Percentiles rank a stretch among this genome's conserved stretches.
Evolutionary conservation across 2,329 filamentous ascomycete species (phyloP).

Genomic region (Cyphellophora europaea): DNA sequence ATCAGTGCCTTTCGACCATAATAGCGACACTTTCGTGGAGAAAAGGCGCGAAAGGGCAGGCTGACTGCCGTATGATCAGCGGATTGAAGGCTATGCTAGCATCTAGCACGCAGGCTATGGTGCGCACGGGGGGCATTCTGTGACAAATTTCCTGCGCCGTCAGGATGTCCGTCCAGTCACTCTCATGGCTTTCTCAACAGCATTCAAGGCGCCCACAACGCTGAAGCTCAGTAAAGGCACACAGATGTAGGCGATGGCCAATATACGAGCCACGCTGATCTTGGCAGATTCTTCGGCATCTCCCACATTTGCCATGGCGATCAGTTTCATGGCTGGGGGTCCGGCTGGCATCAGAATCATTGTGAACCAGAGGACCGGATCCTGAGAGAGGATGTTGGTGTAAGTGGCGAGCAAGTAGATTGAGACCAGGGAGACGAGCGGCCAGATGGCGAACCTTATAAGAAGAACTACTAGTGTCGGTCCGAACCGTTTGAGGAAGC

Average conservation of each 20-base stretch:
- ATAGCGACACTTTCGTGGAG: too few species aligned
- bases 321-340: slow-evolving; percentile 46
- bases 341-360: slow-evolving; percentile 53
- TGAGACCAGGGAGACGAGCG: slow-evolving; percentile 42
- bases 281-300: slow-evolving; percentile 38
- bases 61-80: too few species aligned
- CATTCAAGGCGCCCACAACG: slow-evolving; percentile 12
- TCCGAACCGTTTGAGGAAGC: slow-evolving; percentile 37
- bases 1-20: too few species aligned
- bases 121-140: too few species aligned
- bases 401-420: slow-evolving; percentile 47
- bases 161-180: too few species aligned
- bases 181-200: too few species aligned
- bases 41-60: too few species aligned
- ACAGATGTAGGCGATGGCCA: slow-evolving; percentile 25
- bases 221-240: slow-evolving; percentile 13
- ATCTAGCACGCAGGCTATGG: too few species aligned
- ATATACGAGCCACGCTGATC: slow-evolving; percentile 44
- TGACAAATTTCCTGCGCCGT: too few species aligned
- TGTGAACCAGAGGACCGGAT: slow-evolving; percentile 58
- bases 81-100: too few species aligned
- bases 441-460: slow-evolving; percentile 54
- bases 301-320: slow-evolving; percentile 35
- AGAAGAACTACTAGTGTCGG: slow-evolving; percentile 44
- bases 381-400: slow-evolving; percentile 42